phyloP scores from a whole-genome alignment of 495 filamentous ascomycete species.

The Podospora appendiculata region DNA sequence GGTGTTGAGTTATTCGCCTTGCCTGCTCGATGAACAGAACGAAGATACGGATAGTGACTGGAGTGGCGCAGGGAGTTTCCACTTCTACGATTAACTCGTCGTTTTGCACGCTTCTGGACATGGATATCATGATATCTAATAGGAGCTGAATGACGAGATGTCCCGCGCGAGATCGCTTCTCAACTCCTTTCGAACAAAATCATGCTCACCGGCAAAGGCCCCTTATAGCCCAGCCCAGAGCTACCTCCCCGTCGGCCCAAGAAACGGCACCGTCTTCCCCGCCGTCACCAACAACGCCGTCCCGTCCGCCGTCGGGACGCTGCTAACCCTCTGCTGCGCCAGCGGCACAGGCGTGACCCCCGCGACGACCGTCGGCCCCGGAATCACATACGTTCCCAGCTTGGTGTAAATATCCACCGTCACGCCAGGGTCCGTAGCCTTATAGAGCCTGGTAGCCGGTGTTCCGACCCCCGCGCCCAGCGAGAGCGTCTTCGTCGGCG shows the following conservation, averaged over 20 bases:
- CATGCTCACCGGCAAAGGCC: too few species aligned
- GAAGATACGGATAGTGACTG: too few species aligned
- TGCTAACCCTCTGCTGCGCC: conserved; percentile 3
- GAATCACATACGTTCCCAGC: conserved; percentile 43
- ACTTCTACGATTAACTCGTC: too few species aligned
- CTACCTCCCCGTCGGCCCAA: background rate
- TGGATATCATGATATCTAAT: too few species aligned
- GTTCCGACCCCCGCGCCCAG: conserved; percentile 26
- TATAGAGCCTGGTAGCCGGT: conserved; percentile 24
- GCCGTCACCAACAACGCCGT: conserved; percentile 17
- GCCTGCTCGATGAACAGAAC: too few species aligned
- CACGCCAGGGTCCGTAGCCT: conserved; percentile 26
- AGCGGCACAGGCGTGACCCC: conserved; percentile 23
- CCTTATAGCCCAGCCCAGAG: background rate
- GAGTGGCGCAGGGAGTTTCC: too few species aligned
- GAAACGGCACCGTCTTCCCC: conserved; percentile 12
- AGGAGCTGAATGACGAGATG: too few species aligned
- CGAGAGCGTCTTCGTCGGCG: conserved; percentile 23
- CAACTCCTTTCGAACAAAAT: too few species aligned
- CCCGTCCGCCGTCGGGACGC: conserved; percentile 8
- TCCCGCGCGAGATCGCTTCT: too few species aligned
- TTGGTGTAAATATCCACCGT: conserved; percentile 33
- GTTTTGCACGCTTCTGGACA: too few species aligned
- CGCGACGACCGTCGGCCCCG: conserved; percentile 39
- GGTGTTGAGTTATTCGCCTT: too few species aligned